Evolutionary conservation across 768 basidiomycete genomes (phyloP), one percentile per base, ranked within the genome.

Genomic region (Lyophyllum shimeji): DNA sequence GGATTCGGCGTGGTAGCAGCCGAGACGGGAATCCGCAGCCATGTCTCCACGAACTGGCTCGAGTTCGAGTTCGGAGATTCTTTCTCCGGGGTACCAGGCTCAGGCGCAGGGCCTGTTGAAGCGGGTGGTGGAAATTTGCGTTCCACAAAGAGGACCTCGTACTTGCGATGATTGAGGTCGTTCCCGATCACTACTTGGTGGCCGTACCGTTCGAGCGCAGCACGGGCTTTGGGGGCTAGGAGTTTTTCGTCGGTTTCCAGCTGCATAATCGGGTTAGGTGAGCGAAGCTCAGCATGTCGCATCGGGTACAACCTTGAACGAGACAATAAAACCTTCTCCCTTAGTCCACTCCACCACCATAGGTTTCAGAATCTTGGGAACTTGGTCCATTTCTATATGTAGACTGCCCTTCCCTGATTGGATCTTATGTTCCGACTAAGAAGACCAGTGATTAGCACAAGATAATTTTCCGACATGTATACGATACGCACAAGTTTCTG

Each of bases 151-250:
- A 96, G 91, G 53, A 99, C 96, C 68, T 95, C 90, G 59, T 82
- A 82, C 70, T 99, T 99, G 50, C 97, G 84, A 34, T 83, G 82
- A 65, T 95, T 83, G n/a, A 99, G 84, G 58, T 94, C 89, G 70
- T 99, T 99, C 18, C 93, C 97, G 58, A 99, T 93, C 51, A 99
- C 97, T 25, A 97, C 86, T 67, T 98, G 95, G 69, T 98, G 97
- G 1, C 95, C 95, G 70, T 98, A 99, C 23, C 95, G 84, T 57
- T 93, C 87, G 31, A 98, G 82, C 1, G 97, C 93, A 8, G 80
- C 82, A 15, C 86, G 82, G 0, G 95, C 88, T 76, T 99, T 99
- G 27, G 97, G 96, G 55, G 98, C 81, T 20, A 99, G 80, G 11
- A 99, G 76, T 1, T 74, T 45, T 20, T 74, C 78, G 63, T 99